Evolutionary conservation across 2,329 filamentous ascomycete species (phyloP).

Genomic region (Coniosporium tulheliwenetii): DNA sequence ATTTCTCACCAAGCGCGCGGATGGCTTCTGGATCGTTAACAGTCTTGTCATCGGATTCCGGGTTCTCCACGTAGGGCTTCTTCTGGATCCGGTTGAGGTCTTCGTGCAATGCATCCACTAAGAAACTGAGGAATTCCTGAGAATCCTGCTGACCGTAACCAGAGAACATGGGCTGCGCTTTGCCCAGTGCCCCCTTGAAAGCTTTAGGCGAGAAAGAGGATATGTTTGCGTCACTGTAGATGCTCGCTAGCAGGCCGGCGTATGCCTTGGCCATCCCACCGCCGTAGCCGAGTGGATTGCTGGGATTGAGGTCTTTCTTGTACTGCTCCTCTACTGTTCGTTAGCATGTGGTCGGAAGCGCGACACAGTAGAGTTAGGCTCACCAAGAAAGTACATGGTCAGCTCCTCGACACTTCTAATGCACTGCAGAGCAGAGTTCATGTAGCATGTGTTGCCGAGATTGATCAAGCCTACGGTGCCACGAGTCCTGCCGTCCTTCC

Average conservation of each 20-base stretch:
- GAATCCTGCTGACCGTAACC: constrained; percentile 95
- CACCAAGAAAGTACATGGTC: constrained; percentile 70
- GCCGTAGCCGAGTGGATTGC: constrained; percentile 72
- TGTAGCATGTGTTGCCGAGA: constrained; percentile 95
- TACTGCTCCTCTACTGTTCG: constrained; percentile 41
- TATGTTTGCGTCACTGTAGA: constrained; percentile 54
- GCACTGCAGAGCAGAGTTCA: constrained; percentile 96
- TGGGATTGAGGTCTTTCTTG: constrained; percentile 65
- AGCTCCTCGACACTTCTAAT: constrained; percentile 86
- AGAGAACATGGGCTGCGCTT: constrained; percentile 71
- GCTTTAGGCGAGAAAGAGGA: constrained; percentile 61
- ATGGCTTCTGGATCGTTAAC: constrained; percentile 70
- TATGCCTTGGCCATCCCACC: constrained; percentile 82
- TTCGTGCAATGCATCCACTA: constrained; percentile 88
- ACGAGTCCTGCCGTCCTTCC: constrained; percentile 51
- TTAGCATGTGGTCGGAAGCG: neutral
- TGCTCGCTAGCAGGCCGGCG: constrained; percentile 55
- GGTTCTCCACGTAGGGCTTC: constrained; percentile 96
- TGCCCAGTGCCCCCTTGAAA: constrained; percentile 72
- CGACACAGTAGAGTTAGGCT: constrained; percentile 11
- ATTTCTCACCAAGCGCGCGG: constrained; percentile 68
- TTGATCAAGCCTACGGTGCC: constrained; percentile 79
- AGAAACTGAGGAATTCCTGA: constrained; percentile 88
- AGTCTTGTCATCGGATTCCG: constrained; percentile 94
- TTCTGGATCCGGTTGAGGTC: constrained; percentile 86